Base-by-base conservation (phyloP, 345 rosid species). In the Ceriops zippeliana region DNA sequence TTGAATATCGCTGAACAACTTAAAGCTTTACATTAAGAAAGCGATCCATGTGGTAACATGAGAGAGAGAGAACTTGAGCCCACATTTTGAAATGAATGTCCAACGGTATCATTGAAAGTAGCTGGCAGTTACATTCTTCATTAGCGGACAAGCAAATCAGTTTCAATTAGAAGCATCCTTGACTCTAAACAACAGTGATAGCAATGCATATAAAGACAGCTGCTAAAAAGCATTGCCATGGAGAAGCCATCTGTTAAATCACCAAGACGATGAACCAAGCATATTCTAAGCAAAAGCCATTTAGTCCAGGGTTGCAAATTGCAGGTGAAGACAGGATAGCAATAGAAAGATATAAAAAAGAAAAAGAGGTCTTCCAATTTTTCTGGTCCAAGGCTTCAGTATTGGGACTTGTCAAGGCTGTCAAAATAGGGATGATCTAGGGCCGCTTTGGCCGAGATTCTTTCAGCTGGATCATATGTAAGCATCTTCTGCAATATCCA, bases 371-470 rank as follows among this genome's bases (percentile, higher is more conserved):
- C 27, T 64, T 49, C 58, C 52, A 22, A 16, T 13, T 13, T 28
- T 52, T 58, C 42, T 21, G 22, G 60, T 58, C 4, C 5, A 51
- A 54, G 68, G 47, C 62, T 80, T 92, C 79, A 95, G 82, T 80
- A 95, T 68, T 91, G 97, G 70, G 96, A 91, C 82, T 91, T 89
- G 87, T 91, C 98, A 59, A 91, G 92, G 77, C 83, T 80, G 76
- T 88, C 93, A 60, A 93, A 89, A 75, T 84, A 93, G 28, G 95
- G 95, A 80, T 93, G 98, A 37, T 88, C 96, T 62, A 93, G 80
- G 27, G 97, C 98, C 59, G 88, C 85, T 79, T 88, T 93, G 35
- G 98, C 97, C 19, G 96, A 87, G 58, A 91, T 91, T 79, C 96
- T 84, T 49, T 89, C 96, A 2, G 91, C 86, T 11, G 97, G 97